Conservation (phyloP, 2,329 filamentous ascomycete genomes). For the Arthrobotrys iridis region DNA sequence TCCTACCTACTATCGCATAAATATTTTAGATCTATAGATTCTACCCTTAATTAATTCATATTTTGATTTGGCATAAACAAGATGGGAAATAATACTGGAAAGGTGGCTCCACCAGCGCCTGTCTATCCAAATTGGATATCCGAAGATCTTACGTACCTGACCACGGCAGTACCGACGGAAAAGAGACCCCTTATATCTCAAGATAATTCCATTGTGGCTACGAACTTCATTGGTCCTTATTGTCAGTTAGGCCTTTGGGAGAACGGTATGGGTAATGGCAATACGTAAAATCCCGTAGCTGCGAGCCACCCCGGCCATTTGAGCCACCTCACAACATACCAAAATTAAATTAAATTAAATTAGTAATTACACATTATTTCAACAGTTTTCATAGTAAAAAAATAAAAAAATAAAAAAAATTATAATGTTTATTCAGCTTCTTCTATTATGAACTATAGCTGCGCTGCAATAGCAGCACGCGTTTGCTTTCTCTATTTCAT, state of each 20-base stretch:
- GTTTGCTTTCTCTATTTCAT: no score
- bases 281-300: no score
- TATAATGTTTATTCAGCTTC: slow-evolving; percentile 41
- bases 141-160: slow-evolving; percentile 5
- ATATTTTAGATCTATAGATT: no score
- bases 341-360: slow-evolving; percentile 3
- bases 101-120: no score
- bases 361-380: slow-evolving; percentile 9
- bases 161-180: background rate
- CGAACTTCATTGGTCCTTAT: background rate
- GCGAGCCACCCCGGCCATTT: no score
- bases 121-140: background rate
- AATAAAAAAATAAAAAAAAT: slow-evolving; percentile 22
- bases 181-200: background rate
- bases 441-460: no score
- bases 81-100: no score
- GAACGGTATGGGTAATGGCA: background rate
- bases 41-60: no score
- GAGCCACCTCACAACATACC: no score
- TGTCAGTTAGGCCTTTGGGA: background rate
- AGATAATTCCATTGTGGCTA: background rate
- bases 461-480: no score
- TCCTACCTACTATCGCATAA: no score
- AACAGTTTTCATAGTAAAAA: background rate
- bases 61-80: no score